Evolutionary conservation across 352 stramenopile genomes (phyloP).

Genomic region (Pythium phragmitis): DNA sequence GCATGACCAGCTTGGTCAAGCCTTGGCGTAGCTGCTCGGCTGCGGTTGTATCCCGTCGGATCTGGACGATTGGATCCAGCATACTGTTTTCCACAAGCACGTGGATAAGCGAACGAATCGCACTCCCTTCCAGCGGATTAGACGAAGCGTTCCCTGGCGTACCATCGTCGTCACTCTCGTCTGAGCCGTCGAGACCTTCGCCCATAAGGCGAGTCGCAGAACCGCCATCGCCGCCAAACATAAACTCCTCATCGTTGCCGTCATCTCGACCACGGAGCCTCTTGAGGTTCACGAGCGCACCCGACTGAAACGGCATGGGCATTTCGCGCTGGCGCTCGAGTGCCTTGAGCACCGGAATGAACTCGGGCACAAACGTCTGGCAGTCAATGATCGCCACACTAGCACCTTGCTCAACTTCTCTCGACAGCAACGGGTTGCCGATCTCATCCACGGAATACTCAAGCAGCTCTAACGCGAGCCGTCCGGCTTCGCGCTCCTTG

Average conservation of each 20-base stretch:
- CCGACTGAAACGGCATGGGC: conserved; percentile 73
- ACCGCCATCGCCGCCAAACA: neutral
- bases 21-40: conserved; percentile 31
- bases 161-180: conserved; percentile 14
- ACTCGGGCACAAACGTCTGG: conserved; percentile 86
- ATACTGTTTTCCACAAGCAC: conserved; percentile 55
- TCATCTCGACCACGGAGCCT: neutral
- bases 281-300: conserved; percentile 68
- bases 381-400: conserved; percentile 84
- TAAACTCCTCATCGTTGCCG: neutral
- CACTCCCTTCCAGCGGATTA: neutral
- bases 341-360: conserved; percentile 80
- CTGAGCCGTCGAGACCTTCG: conserved; percentile 1
- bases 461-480: conserved; percentile 68
- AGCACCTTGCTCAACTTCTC: conserved; percentile 49
- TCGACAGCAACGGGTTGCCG: conserved; percentile 46
- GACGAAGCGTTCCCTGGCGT: neutral
- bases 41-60: conserved; percentile 49
- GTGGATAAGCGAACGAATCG: conserved; percentile 31
- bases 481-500: conserved; percentile 51
- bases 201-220: neutral
- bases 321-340: conserved; percentile 74
- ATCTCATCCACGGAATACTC: conserved; percentile 64
- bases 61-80: conserved; percentile 79
- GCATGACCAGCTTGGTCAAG: conserved; percentile 43